Evolutionary conservation across 169 alveolate genomes (phyloP).

Genomic region (Besnoitia besnoiti): DNA sequence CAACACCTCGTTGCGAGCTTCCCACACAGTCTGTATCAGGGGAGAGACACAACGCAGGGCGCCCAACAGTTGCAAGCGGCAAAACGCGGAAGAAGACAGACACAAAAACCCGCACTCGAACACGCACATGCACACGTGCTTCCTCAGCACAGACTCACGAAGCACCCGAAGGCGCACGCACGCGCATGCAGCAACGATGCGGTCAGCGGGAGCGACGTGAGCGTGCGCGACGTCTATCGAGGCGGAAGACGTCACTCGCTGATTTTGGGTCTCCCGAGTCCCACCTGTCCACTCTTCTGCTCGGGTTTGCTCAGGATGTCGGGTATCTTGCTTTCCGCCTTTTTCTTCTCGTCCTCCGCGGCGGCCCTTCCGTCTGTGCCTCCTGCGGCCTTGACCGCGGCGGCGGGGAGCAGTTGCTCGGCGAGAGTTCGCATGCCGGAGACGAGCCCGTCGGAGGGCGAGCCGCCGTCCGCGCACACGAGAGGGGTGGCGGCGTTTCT

Average conservation of each 20-base stretch:
- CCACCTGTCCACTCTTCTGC: constrained; percentile 24
- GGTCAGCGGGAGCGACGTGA: no score
- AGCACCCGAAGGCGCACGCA: not conserved
- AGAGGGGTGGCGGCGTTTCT: not conserved
- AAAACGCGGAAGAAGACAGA: not conserved
- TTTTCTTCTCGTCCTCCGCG: not conserved
- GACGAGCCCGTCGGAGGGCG: not conserved
- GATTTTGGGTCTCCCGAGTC: no score
- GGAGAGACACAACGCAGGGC: not conserved
- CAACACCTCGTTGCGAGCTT: constrained; percentile 19
- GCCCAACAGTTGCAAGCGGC: not conserved
- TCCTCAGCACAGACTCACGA: not conserved
- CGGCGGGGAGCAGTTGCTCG: constrained; percentile 15
- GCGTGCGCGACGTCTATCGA: no score
- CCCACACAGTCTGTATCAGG: constrained; percentile 28
- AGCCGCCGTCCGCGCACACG: not conserved
- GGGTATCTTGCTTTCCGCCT: not conserved
- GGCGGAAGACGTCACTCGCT: no score
- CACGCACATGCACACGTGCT: not conserved
- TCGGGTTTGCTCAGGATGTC: constrained; percentile 15
- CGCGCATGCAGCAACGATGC: no score
- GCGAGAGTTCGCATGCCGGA: constrained; percentile 1
- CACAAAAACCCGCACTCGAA: not conserved
- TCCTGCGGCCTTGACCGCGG: not conserved
- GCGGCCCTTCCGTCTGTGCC: not conserved